These are phyloP conservation scores for Ogataea allantospora DNA, from an alignment of 805 yeast genomes.

Conservation along the genomic window DNA sequence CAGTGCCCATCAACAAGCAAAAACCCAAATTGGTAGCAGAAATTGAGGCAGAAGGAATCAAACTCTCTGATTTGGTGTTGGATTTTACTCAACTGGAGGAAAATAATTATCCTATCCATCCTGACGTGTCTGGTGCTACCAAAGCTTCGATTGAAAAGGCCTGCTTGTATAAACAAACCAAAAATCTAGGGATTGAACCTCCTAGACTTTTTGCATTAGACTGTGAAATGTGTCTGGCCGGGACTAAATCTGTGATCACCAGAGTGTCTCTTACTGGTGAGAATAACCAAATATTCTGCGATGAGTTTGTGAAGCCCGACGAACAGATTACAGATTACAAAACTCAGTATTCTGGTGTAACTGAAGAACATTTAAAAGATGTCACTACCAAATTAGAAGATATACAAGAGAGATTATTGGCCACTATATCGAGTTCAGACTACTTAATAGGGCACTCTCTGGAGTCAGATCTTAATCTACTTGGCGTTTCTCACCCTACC, in stretches of 20 bases:
- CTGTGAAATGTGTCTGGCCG: conserved; percentile 87
- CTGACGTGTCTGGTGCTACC: conserved; percentile 30
- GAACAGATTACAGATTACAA: conserved; percentile 75
- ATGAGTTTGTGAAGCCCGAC: conserved; percentile 74
- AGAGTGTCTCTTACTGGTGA: conserved; percentile 73
- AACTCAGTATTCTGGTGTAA: conserved; percentile 85
- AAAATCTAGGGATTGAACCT: conserved; percentile 50
- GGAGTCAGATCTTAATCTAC: conserved; percentile 73
- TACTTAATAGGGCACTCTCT: conserved; percentile 86
- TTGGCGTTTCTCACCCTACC: conserved; percentile 67
- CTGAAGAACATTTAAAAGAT: conserved; percentile 58
- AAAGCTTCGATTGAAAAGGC: conserved; percentile 18
- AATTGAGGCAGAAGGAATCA: conserved; percentile 38
- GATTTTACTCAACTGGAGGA: conserved; percentile 45
- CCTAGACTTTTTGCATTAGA: conserved; percentile 77
- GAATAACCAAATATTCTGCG: conserved; percentile 59
- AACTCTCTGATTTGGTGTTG: conserved; percentile 54
- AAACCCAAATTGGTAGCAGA: conserved; percentile 38
- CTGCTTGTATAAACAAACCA: conserved; percentile 56
- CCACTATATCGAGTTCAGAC: conserved; percentile 54
- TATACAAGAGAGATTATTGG: conserved; percentile 57
- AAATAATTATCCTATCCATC: conserved; percentile 58
- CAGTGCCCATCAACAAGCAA: conserved; percentile 56
- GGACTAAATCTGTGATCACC: conserved; percentile 63
- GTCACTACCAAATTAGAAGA: conserved; percentile 67